Percentiles rank a stretch among this genome's conserved stretches.
Evolutionary conservation across 225 moss, liverwort and hornwort species (phyloP).

Genomic region (Bryoerythrophyllum caledonicum): DNA sequence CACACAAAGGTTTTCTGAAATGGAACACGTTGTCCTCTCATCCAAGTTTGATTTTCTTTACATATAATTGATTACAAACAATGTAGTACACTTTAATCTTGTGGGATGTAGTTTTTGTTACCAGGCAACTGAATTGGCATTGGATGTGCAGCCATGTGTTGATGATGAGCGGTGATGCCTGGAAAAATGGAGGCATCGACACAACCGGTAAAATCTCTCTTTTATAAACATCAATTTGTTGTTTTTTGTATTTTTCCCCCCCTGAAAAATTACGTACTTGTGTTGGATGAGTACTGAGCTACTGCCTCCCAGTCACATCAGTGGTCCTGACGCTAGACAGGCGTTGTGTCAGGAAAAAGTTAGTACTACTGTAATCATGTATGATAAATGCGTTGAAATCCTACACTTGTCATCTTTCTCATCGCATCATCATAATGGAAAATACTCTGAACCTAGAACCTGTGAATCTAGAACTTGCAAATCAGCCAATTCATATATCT

Average conservation of each 20-base stretch:
- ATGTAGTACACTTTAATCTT: no score
- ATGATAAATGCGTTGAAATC: neutral
- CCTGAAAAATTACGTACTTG: neutral
- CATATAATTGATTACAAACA: no score
- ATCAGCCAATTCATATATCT: no score
- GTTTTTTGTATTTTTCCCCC: no score
- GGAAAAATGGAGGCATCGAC: conserved; percentile 94
- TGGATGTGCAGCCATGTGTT: conserved; percentile 77
- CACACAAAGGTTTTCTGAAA: no score
- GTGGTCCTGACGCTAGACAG: conserved; percentile 24
- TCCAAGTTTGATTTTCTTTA: no score
- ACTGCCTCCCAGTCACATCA: conserved; percentile 11
- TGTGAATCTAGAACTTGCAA: no score
- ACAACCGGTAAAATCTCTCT: conserved; percentile 58
- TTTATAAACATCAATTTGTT: no score
- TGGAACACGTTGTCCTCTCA: no score
- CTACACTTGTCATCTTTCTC: neutral
- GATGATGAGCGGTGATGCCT: conserved; percentile 95
- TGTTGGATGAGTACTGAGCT: conserved; percentile 6
- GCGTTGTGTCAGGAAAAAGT: conserved; percentile 21
- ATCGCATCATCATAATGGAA: neutral
- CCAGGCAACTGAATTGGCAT: conserved; percentile 23
- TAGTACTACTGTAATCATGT: neutral
- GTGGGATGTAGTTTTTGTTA: neutral
- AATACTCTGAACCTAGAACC: no score